phyloP scores from a whole-genome alignment of 1,284 basidiomycete genomes.

The Vanrija humicola region DNA sequence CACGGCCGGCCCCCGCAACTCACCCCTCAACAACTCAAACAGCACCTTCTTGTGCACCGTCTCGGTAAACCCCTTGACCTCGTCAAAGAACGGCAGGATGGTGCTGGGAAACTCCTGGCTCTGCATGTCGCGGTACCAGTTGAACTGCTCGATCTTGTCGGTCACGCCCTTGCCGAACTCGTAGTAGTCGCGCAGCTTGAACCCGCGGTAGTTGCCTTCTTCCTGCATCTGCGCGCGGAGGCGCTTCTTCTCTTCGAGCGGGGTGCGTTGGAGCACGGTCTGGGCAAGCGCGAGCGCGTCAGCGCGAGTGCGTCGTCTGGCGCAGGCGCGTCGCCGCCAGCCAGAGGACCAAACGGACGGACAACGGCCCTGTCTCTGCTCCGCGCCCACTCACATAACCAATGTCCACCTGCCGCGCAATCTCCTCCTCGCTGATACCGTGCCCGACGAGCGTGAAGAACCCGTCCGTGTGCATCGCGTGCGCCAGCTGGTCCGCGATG shows the following conservation, averaged over 20 bases:
- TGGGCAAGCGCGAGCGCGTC: background rate
- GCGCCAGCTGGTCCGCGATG: slow-evolving; percentile 10
- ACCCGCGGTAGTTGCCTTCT: slow-evolving; percentile 17
- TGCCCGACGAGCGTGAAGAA: slow-evolving; percentile 20
- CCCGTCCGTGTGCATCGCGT: slow-evolving; percentile 22
- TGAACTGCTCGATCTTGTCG: slow-evolving; percentile 30
- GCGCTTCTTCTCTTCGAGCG: slow-evolving; percentile 18
- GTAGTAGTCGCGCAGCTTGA: slow-evolving; percentile 25
- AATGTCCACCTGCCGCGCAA: slow-evolving; percentile 23
- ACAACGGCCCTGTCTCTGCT: too few relatives aligned
- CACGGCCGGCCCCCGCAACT: slow-evolving; percentile 11
- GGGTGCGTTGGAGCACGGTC: slow-evolving; percentile 20
- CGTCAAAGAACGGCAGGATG: slow-evolving; percentile 16
- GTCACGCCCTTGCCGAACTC: slow-evolving; percentile 29
- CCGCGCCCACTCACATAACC: slow-evolving; percentile 17
- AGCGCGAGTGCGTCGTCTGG: too few relatives aligned
- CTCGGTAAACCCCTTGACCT: slow-evolving; percentile 18
- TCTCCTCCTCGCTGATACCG: slow-evolving; percentile 16
- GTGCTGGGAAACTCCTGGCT: slow-evolving; percentile 18
- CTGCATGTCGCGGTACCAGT: slow-evolving; percentile 23
- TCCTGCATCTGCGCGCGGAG: slow-evolving; percentile 16
- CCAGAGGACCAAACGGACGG: too few relatives aligned
- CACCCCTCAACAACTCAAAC: slow-evolving; percentile 16
- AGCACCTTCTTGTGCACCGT: slow-evolving; percentile 20
- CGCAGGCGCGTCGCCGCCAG: too few relatives aligned